Evolutionary conservation across 2,329 filamentous ascomycete species (phyloP).

Genomic region (Neonectria coccinea): DNA sequence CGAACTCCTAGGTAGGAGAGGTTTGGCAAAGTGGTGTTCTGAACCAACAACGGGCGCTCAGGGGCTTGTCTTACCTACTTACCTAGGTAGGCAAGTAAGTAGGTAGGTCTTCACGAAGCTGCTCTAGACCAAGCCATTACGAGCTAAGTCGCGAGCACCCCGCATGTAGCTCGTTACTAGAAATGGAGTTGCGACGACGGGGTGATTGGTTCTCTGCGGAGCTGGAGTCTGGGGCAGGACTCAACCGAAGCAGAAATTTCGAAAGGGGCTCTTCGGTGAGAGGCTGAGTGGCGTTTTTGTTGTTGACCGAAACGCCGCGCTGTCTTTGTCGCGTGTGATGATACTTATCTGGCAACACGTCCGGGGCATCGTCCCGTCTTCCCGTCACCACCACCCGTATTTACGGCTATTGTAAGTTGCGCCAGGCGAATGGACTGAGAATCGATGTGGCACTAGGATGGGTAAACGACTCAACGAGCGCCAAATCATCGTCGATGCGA

Average conservation of each 20-base stretch:
- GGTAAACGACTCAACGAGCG: not conserved
- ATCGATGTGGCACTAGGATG: not conserved
- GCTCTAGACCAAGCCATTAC: not conserved
- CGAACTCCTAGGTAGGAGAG: not conserved
- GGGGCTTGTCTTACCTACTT: not conserved
- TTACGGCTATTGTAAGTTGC: not conserved
- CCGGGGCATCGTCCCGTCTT: constrained; percentile 21
- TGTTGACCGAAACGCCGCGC: not conserved
- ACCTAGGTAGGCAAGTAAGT: not conserved
- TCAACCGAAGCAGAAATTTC: not conserved
- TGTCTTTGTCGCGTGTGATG: not conserved
- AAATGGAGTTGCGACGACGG: constrained; percentile 6
- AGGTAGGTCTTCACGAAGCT: not conserved
- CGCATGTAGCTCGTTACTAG: constrained; percentile 11
- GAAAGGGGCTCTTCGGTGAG: not conserved
- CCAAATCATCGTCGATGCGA: not conserved
- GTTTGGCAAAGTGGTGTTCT: not conserved
- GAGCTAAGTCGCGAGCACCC: constrained; percentile 13
- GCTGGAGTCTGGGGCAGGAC: not conserved
- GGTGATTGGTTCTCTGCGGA: constrained; percentile 7
- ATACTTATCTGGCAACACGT: not conserved
- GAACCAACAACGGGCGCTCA: not conserved
- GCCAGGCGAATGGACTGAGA: not conserved
- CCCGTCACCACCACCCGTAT: constrained; percentile 1
- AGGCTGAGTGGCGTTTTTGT: not conserved